Conservation (phyloP, 768 basidiomycete species). For the Calocybe cyanea region DNA sequence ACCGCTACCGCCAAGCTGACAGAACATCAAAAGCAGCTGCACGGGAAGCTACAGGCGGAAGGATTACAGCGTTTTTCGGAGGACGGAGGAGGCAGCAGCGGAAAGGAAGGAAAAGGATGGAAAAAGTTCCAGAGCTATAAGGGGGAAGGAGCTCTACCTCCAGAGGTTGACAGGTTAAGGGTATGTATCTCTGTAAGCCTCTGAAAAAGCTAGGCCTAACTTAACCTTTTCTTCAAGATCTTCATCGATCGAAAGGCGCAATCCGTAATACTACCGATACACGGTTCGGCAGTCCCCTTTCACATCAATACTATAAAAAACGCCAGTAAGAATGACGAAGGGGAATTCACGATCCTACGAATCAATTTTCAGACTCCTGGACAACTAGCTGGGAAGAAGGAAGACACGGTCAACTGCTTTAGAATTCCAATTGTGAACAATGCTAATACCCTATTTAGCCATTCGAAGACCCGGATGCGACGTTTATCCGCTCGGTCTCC, state of each 20-base stretch:
- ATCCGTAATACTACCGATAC: slow-evolving; percentile 87
- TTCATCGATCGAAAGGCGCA: slow-evolving; percentile 87
- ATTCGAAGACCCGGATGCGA: slow-evolving; percentile 94
- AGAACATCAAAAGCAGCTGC: slow-evolving; percentile 86
- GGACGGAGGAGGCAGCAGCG: slow-evolving; percentile 66
- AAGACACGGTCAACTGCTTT: slow-evolving; percentile 71
- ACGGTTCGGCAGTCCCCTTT: slow-evolving; percentile 95
- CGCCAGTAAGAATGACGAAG: slow-evolving; percentile 95
- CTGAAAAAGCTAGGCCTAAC: not conserved
- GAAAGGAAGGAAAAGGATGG: slow-evolving; percentile 90
- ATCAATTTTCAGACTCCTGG: slow-evolving; percentile 99
- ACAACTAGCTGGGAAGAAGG: slow-evolving; percentile 96
- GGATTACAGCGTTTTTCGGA: slow-evolving; percentile 84
- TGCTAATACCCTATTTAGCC: slow-evolving; percentile 45
- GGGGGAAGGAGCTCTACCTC: slow-evolving; percentile 85
- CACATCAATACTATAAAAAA: slow-evolving; percentile 99
- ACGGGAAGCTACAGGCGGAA: slow-evolving; percentile 67
- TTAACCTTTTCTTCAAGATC: slow-evolving; percentile 50
- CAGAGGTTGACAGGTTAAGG: slow-evolving; percentile 74
- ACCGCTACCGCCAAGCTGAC: slow-evolving; percentile 74
- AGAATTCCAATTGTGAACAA: not conserved
- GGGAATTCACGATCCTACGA: slow-evolving; percentile 88
- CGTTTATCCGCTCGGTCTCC: slow-evolving; percentile 92
- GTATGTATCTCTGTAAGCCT: slow-evolving; percentile 40
- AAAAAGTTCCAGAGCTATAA: slow-evolving; percentile 97